Percentiles rank a stretch among this genome's conserved stretches.
Conservation (phyloP, 495 filamentous ascomycete genomes). For the Saxispiralis lemnorum region DNA sequence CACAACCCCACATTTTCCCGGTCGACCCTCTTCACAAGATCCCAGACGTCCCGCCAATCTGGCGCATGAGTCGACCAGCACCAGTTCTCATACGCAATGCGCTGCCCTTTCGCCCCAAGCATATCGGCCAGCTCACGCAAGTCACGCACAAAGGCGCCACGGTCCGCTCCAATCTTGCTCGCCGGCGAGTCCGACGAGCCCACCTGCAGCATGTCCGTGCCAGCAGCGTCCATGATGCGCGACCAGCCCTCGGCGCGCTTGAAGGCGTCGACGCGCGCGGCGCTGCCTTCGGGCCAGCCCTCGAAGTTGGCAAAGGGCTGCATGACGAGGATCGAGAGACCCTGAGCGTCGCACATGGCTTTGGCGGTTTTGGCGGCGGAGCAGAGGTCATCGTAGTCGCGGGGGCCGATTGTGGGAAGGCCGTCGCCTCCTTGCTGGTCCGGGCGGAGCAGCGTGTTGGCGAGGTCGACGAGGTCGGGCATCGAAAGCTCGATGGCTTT, state of each 20-base stretch:
- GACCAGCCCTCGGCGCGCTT: slow-evolving; percentile 50
- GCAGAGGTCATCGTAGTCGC: slow-evolving; percentile 40
- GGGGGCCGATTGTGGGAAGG: slow-evolving; percentile 27
- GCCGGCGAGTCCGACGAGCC: slow-evolving; percentile 47
- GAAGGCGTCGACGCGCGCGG: slow-evolving; percentile 48
- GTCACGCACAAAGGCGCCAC: slow-evolving; percentile 38
- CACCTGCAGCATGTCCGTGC: slow-evolving; percentile 61
- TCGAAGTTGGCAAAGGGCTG: slow-evolving; percentile 73
- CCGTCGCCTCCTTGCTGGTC: neutral
- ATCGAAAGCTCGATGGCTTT: slow-evolving; percentile 56
- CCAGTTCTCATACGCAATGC: slow-evolving; percentile 71
- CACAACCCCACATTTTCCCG: slow-evolving; percentile 55
- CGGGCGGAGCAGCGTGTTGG: slow-evolving; percentile 28
- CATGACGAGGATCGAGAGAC: slow-evolving; percentile 50
- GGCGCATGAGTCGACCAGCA: slow-evolving; percentile 63
- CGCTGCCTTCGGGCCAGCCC: slow-evolving; percentile 45
- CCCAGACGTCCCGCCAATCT: slow-evolving; percentile 49
- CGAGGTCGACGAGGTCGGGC: slow-evolving; percentile 54
- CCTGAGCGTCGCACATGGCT: slow-evolving; percentile 32
- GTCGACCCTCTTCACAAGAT: slow-evolving; percentile 43
- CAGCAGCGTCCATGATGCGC: slow-evolving; percentile 50
- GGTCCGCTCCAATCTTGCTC: slow-evolving; percentile 31
- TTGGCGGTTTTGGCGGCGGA: slow-evolving; percentile 34
- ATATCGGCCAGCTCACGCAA: slow-evolving; percentile 46
- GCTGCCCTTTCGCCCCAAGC: slow-evolving; percentile 35